phyloP scores from a whole-genome alignment of 192 early-diverging fungal species.

The Coemansia biformis region DNA sequence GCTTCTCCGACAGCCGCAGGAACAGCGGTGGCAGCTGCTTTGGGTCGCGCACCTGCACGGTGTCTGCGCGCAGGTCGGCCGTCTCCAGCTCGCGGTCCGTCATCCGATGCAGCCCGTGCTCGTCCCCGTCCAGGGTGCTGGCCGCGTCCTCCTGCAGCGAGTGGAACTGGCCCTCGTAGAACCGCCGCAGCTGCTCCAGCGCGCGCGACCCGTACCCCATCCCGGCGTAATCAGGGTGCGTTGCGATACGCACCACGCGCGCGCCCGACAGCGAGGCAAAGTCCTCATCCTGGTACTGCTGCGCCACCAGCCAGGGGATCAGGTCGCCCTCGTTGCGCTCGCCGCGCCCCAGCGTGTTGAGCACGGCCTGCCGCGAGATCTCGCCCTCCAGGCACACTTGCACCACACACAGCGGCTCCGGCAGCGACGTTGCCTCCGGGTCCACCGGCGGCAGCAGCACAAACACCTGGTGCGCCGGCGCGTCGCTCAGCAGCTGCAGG shows the following conservation, averaged over 20 bases:
- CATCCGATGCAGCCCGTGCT: constrained; percentile 51
- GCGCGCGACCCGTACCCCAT: constrained; percentile 98
- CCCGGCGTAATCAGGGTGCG: constrained; percentile 91
- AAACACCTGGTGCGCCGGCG: constrained; percentile 96
- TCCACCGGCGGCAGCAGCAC: constrained; percentile 89
- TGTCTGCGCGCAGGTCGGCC: constrained; percentile 62
- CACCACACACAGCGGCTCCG: constrained; percentile 88
- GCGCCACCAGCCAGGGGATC: constrained; percentile 95
- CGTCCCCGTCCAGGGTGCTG: constrained; percentile 52
- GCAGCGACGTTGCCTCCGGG: constrained; percentile 61
- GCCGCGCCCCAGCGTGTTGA: constrained; percentile 78
- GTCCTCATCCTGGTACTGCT: constrained; percentile 94
- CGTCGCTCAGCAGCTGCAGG: constrained; percentile 94
- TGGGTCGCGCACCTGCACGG: constrained; percentile 80
- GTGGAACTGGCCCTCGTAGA: constrained; percentile 78
- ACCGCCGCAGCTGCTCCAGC: constrained; percentile 76
- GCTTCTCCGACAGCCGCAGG: constrained; percentile 77
- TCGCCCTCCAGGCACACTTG: constrained; percentile 91
- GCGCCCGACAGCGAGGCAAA: constrained; percentile 93
- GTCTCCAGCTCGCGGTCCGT: constrained; percentile 55
- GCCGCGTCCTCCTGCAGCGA: constrained; percentile 56
- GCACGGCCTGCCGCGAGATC: constrained; percentile 82
- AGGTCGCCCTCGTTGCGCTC: constrained; percentile 85
- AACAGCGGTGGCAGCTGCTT: constrained; percentile 89
- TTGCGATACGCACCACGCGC: constrained; percentile 95